Evolutionary conservation across 1,284 basidiomycete genomes (phyloP), one percentile per base, ranked within the genome.

Genomic region (Trametes versicolor): DNA sequence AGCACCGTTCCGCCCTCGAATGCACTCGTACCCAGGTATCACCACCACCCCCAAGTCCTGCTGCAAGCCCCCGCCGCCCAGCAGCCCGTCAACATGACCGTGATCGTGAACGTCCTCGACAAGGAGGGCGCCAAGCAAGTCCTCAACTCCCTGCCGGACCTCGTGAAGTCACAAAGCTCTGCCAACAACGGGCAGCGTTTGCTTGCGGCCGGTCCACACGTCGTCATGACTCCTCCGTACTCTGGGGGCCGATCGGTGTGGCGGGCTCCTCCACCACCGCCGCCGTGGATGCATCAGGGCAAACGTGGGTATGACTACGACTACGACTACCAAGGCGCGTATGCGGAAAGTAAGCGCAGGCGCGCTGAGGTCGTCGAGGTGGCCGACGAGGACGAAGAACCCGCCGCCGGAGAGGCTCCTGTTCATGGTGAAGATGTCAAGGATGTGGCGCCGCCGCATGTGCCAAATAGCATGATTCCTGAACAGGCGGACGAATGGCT

Each of bases 31-130:
- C 50, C 50, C 29, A 9, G 32, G 19, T 36, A 8, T 19, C 50
- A 52, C 3, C 27, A 21, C 32, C 50, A 32, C 32, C 50, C 8
- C 32, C 5, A 15, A 8, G 32, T 23, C 19, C 34, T 52, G 19
- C 50, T 36, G 1, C 29, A n/a, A 10, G 19, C 49, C 49, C 27
- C 49, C 17, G 15, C 32, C 17, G 32, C 32, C 34, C 50, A 21
- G 6, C 50, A 15, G 2, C 5, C 50, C 6, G 19, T 12, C 50
- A 52, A 36, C 32, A 32, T 52, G 17, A 36, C 50, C 29, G n/a
- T 52, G 7, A 34, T 52, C 15, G 32, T 52, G 19, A 52, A 52
- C 50, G 50, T 52, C 50, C 21, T 52, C 50, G 50, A 36, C 50
- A 21, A 52, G 19, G 50, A 52, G 3, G 50, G 34, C 34, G 50